phyloP scores from a whole-genome alignment of 2,329 filamentous ascomycete genomes.

The Didymellaceae sp. region DNA sequence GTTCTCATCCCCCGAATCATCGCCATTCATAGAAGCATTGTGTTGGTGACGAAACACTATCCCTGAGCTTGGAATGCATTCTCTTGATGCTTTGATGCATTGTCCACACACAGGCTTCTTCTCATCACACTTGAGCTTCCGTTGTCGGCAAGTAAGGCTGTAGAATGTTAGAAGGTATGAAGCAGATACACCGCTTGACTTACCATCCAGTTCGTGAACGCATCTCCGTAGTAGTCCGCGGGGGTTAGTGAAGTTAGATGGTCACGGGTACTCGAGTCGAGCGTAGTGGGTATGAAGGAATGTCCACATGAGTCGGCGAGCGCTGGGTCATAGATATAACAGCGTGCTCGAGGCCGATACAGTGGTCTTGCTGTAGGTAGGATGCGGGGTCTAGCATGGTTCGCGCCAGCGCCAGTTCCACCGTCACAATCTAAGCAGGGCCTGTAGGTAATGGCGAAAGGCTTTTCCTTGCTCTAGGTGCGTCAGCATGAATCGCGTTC shows the following conservation, averaged over 20 bases:
- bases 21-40: slow-evolving; percentile 71
- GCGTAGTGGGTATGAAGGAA: slow-evolving; percentile 32
- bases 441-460: slow-evolving; percentile 31
- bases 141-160: slow-evolving; percentile 61
- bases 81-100: slow-evolving; percentile 65
- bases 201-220: slow-evolving; percentile 51
- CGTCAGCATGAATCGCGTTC: slow-evolving; percentile 39
- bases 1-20: slow-evolving; percentile 51
- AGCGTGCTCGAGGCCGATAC: slow-evolving; percentile 31
- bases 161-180: slow-evolving; percentile 14
- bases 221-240: slow-evolving; percentile 32
- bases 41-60: slow-evolving; percentile 73
- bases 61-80: slow-evolving; percentile 67
- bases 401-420: slow-evolving; percentile 43
- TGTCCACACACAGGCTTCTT: slow-evolving; percentile 66
- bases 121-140: slow-evolving; percentile 71
- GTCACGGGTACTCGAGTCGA: slow-evolving; percentile 26
- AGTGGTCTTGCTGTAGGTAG: slow-evolving; percentile 30
- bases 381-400: slow-evolving; percentile 47
- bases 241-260: slow-evolving; percentile 23
- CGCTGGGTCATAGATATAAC: slow-evolving; percentile 40
- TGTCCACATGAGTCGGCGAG: slow-evolving; percentile 33
- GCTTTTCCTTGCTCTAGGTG: slow-evolving; percentile 36
- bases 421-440: slow-evolving; percentile 34
- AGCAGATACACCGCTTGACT: slow-evolving; percentile 20